Evolutionary conservation across 2,329 filamentous ascomycete species (phyloP).

Genomic region (Cercospora citrullina): DNA sequence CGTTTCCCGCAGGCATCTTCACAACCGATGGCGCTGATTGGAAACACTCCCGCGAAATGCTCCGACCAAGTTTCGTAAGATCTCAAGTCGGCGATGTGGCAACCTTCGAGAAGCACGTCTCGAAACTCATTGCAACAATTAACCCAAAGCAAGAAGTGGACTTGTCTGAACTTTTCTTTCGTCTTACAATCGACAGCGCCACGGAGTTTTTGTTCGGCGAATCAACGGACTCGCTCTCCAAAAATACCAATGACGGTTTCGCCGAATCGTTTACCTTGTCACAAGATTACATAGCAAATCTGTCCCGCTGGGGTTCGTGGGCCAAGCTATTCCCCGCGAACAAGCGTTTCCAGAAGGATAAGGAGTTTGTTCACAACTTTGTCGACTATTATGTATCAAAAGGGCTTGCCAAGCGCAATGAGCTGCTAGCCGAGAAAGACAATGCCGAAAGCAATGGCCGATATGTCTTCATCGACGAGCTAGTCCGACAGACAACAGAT

Average conservation of each 20-base stretch:
- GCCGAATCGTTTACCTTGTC: conserved; percentile 37
- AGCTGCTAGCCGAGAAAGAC: conserved; percentile 37
- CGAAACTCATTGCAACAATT: conserved; percentile 59
- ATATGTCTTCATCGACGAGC: conserved; percentile 54
- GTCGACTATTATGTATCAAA: conserved; percentile 53
- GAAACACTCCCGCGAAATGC: conserved; percentile 45
- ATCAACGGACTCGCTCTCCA: conserved; percentile 36
- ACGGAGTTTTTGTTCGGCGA: conserved; percentile 69
- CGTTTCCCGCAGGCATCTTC: conserved; percentile 39
- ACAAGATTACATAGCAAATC: conserved; percentile 35
- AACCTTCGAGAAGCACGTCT: conserved; percentile 62
- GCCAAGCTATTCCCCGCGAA: conserved; percentile 29
- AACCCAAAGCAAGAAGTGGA: conserved; percentile 58
- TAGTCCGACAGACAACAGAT: conserved; percentile 50
- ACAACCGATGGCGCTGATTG: conserved; percentile 47
- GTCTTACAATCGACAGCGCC: conserved; percentile 65
- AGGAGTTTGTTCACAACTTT: conserved; percentile 47
- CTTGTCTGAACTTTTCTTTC: conserved; percentile 63
- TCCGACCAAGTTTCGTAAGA: conserved; percentile 57
- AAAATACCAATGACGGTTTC: conserved; percentile 34
- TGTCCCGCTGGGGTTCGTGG: conserved; percentile 29
- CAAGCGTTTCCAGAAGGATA: conserved; percentile 44
- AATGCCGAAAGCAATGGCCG: conserved; percentile 37
- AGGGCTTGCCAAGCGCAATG: conserved; percentile 41
- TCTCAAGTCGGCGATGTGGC: conserved; percentile 55